phyloP scores from a whole-genome alignment of 2,329 filamentous ascomycete species.

The Aspergillus versicolor region DNA sequence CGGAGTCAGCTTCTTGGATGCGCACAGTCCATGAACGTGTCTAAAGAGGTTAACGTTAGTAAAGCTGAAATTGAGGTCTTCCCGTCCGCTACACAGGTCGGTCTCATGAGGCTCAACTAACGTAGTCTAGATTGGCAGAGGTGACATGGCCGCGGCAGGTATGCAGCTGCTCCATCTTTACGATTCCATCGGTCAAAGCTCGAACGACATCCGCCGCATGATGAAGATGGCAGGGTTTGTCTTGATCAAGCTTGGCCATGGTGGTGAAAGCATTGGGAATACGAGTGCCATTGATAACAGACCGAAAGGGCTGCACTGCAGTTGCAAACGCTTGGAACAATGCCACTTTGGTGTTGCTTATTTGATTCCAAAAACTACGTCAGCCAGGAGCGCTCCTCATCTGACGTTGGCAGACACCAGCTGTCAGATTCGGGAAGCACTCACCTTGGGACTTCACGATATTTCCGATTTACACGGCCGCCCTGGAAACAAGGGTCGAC shows the following conservation, averaged over 20 bases:
- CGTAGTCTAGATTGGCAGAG: conserved; percentile 33
- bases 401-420: not conserved
- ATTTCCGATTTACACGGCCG: conserved; percentile 54
- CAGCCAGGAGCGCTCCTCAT: conserved; percentile 16
- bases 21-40: conserved; percentile 34
- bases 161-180: conserved; percentile 37
- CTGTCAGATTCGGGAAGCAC: conserved; percentile 16
- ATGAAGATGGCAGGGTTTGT: conserved; percentile 57
- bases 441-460: conserved; percentile 60
- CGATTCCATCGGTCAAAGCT: conserved; percentile 44
- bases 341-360: conserved; percentile 61
- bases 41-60: conserved; percentile 20
- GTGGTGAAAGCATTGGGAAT: conserved; percentile 55
- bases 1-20: conserved; percentile 28
- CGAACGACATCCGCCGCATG: conserved; percentile 58
- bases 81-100: not conserved
- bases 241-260: conserved; percentile 55
- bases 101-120: conserved; percentile 17
- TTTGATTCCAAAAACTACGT: conserved; percentile 5
- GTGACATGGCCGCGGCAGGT: conserved; percentile 35
- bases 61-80: not conserved
- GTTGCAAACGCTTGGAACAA: conserved; percentile 60
- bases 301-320: conserved; percentile 53
- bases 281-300: conserved; percentile 49
- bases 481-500: conserved; percentile 58